Conservation (phyloP, 495 filamentous ascomycete species). For the Astrocystis sublimbata region DNA sequence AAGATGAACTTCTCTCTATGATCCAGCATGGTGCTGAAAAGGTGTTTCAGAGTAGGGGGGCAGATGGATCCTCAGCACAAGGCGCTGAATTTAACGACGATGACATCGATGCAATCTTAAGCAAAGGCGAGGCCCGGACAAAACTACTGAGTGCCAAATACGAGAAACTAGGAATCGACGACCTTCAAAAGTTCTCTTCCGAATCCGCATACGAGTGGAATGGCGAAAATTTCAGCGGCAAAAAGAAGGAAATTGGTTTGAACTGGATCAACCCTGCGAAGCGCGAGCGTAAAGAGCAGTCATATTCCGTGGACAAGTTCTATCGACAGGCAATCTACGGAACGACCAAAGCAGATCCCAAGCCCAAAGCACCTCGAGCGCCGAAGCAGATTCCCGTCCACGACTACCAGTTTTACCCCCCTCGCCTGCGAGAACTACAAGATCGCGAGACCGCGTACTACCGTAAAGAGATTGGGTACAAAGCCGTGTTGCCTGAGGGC, state of each 20-base stretch:
- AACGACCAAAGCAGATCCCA: conserved; percentile 80
- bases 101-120: conserved; percentile 86
- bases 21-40: conserved; percentile 98
- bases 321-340: conserved; percentile 80
- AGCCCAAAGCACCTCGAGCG: conserved; percentile 92
- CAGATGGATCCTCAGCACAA: conserved; percentile 58
- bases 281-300: conserved; percentile 96
- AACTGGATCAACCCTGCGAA: conserved; percentile 99
- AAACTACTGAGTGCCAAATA: conserved; percentile 88
- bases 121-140: conserved; percentile 85
- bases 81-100: conserved; percentile 72
- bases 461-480: conserved; percentile 93
- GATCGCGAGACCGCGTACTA: conserved; percentile 95
- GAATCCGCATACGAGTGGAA: conserved; percentile 99
- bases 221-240: conserved; percentile 86
- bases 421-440: conserved; percentile 79
- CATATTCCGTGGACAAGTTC: conserved; percentile 98
- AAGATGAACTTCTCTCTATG: conserved; percentile 95
- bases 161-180: conserved; percentile 97
- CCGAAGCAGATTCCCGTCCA: conserved; percentile 91
- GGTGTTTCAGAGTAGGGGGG: conserved; percentile 73
- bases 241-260: conserved; percentile 91
- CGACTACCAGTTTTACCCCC: conserved; percentile 97
- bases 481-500: conserved; percentile 80
- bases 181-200: conserved; percentile 95